Evolutionary conservation across 2,329 filamentous ascomycete species (phyloP).

Genomic region (Aureobasidium subglaciale): DNA sequence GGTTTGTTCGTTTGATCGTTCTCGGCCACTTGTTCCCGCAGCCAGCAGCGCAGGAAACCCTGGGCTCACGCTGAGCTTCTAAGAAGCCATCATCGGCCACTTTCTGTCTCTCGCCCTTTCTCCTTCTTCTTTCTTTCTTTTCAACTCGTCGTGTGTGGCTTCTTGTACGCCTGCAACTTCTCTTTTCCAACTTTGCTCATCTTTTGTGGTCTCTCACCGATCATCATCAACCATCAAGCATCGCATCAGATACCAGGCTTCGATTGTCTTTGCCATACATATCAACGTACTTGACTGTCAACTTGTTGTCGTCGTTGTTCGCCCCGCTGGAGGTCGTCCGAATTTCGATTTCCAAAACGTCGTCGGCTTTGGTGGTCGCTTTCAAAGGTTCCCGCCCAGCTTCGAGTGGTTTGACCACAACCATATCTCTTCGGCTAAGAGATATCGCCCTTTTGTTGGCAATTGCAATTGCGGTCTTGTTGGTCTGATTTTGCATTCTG

Average conservation of each 20-base stretch:
- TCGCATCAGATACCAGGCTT: background rate
- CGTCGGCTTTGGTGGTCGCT: constrained; percentile 11
- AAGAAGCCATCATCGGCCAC: constrained; percentile 9
- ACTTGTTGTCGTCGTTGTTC: constrained; percentile 1
- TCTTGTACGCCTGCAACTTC: background rate
- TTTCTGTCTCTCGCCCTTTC: constrained; percentile 10
- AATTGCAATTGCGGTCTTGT: background rate
- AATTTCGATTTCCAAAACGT: constrained; percentile 6
- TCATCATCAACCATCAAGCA: background rate
- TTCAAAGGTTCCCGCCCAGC: constrained; percentile 1
- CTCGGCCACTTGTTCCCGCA: constrained; percentile 15
- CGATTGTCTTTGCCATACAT: background rate
- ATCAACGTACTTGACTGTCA: background rate
- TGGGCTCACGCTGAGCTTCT: constrained; percentile 14
- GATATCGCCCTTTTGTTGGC: background rate
- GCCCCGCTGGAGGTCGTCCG: background rate
- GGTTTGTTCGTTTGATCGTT: constrained; percentile 16
- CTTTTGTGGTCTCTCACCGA: background rate
- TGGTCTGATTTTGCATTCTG: background rate
- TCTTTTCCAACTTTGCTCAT: background rate
- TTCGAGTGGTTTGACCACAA: constrained; percentile 7
- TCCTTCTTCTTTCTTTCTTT: constrained; percentile 11
- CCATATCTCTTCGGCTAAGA: background rate
- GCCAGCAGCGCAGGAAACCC: constrained; percentile 14
- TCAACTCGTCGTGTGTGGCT: background rate